phyloP scores from a whole-genome alignment of 306 rosid genomes.

The Trichosanthes cucumerina region DNA sequence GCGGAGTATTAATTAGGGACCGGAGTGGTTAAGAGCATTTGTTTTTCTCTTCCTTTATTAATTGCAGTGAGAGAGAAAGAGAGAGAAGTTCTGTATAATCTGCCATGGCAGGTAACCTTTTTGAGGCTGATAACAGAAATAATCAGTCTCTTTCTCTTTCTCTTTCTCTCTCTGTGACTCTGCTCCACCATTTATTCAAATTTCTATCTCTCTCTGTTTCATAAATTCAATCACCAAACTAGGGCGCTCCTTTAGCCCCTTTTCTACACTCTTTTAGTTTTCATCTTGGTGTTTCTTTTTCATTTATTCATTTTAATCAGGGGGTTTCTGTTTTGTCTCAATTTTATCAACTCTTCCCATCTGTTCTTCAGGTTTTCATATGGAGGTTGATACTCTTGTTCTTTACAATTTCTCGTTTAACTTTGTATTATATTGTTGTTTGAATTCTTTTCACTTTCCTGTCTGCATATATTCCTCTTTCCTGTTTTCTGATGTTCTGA shows the following conservation, averaged over 20 bases:
- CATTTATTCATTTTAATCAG: background rate
- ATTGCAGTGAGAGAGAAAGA: constrained; percentile 4
- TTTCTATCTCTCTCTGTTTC: constrained; percentile 3
- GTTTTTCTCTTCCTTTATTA: constrained; percentile 5
- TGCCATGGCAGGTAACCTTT: constrained; percentile 5
- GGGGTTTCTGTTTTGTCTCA: constrained; percentile 8
- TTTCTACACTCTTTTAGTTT: background rate
- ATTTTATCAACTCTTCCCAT: background rate
- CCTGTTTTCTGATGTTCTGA: background rate
- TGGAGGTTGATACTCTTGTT: background rate
- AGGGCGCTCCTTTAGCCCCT: background rate
- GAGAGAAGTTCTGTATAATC: background rate
- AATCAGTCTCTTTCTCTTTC: background rate
- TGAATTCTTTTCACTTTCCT: background rate
- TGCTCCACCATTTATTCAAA: constrained; percentile 7
- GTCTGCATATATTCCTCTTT: background rate
- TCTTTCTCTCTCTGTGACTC: background rate
- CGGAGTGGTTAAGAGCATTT: background rate
- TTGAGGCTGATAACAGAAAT: constrained; percentile 5
- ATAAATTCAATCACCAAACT: constrained; percentile 12
- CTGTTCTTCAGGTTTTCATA: background rate
- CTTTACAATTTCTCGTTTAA: background rate
- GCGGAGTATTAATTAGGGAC: background rate
- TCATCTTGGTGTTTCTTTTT: background rate
- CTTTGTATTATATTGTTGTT: background rate